phyloP scores from a whole-genome alignment of 345 rosid species.

The Adansonia digitata region DNA sequence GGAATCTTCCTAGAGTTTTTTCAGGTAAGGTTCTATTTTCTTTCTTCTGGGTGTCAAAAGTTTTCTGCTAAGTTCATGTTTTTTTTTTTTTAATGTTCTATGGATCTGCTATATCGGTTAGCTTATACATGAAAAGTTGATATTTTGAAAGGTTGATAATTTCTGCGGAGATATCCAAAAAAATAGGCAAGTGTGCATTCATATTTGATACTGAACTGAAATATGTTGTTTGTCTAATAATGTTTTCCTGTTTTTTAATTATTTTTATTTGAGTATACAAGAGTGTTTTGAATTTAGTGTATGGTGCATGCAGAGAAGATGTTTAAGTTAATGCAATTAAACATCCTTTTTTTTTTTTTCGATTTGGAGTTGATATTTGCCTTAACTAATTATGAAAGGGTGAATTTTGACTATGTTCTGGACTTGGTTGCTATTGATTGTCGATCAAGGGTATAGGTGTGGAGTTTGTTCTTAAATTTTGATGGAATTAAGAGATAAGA shows the following conservation, averaged over 20 bases:
- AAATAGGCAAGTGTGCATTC: background rate
- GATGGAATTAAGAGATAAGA: background rate
- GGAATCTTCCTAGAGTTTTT: conserved; percentile 27
- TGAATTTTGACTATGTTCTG: conserved; percentile 6
- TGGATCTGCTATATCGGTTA: conserved; percentile 18
- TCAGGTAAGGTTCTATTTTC: conserved; percentile 37
- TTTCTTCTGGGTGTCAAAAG: background rate
- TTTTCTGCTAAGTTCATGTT: background rate
- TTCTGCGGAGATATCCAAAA: too few species aligned
- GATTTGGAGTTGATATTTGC: background rate
- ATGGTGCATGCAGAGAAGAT: background rate
- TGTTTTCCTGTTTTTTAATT: background rate
- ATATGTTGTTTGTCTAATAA: background rate
- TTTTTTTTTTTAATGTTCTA: background rate
- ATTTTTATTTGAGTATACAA: background rate
- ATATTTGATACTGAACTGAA: background rate
- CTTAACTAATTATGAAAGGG: background rate
- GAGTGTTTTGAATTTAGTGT: background rate
- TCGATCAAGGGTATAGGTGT: background rate
- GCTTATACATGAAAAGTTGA: background rate
- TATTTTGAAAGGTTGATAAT: background rate
- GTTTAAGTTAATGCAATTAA: background rate
- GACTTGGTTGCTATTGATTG: background rate
- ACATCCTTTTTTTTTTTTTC: background rate
- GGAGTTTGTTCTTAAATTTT: background rate